phyloP scores from a whole-genome alignment of 1,284 basidiomycete species.

The Melanopsichium pennsylvanicum region DNA sequence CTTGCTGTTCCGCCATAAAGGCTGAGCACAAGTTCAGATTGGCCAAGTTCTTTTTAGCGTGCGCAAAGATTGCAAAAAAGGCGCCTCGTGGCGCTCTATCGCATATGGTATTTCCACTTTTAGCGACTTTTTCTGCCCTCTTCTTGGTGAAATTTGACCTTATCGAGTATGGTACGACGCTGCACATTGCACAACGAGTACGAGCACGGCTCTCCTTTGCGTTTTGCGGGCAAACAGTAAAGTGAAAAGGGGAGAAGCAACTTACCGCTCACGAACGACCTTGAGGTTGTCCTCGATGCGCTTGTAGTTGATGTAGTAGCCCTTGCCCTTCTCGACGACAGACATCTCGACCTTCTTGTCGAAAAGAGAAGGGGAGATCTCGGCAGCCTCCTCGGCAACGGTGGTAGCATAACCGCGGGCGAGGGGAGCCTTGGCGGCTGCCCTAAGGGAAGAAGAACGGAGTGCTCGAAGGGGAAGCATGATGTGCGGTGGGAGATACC shows the following conservation, averaged over 20 bases:
- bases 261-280: slow-evolving; percentile 62
- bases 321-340: slow-evolving; percentile 63
- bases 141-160: too few relatives aligned
- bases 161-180: too few relatives aligned
- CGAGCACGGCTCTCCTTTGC: too few relatives aligned
- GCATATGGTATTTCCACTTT: too few relatives aligned
- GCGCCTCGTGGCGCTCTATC: too few relatives aligned
- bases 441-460: slow-evolving; percentile 45
- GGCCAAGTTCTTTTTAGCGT: too few relatives aligned
- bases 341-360: slow-evolving; percentile 65
- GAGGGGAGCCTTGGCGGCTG: slow-evolving; percentile 47
- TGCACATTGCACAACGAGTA: too few relatives aligned
- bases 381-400: slow-evolving; percentile 61
- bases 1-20: too few relatives aligned
- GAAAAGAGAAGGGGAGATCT: slow-evolving; percentile 55
- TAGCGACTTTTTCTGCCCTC: too few relatives aligned
- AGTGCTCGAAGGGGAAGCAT: slow-evolving; percentile 55
- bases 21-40: not conserved
- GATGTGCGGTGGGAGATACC: slow-evolving; percentile 38
- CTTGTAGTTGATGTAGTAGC: slow-evolving; percentile 65
- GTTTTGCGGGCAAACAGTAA: too few relatives aligned
- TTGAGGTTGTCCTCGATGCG: slow-evolving; percentile 64
- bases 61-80: too few relatives aligned
- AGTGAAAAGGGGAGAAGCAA: not conserved
- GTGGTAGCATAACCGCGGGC: slow-evolving; percentile 61